Percentiles rank a stretch among this genome's conserved stretches.
Conservation (phyloP, 352 stramenopile species). For the Pythium phragmitis region DNA sequence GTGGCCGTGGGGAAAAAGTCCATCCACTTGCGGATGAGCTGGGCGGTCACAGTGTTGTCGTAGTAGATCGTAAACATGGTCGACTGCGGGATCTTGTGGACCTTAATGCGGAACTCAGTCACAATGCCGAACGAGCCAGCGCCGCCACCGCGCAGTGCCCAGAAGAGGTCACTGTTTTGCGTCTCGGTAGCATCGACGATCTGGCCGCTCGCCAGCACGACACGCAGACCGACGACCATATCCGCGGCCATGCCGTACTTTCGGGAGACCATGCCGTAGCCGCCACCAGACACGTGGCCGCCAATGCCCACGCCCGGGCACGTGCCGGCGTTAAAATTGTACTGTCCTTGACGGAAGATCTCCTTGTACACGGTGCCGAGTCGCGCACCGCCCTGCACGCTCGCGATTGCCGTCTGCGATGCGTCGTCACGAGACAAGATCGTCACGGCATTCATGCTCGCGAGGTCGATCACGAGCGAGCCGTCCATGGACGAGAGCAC, state of each 20-base stretch:
- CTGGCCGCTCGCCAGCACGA: constrained; percentile 42
- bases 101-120: constrained; percentile 50
- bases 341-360: constrained; percentile 39
- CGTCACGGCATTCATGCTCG: constrained; percentile 48
- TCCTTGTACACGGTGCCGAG: constrained; percentile 49
- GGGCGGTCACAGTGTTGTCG: constrained; percentile 30
- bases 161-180: constrained; percentile 46
- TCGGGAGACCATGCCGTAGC: constrained; percentile 48
- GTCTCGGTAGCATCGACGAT: constrained; percentile 42
- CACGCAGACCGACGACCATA: constrained; percentile 40
- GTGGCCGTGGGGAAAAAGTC: constrained; percentile 48
- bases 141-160: constrained; percentile 47
- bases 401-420: constrained; percentile 33
- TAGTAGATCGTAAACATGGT: constrained; percentile 49
- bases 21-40: constrained; percentile 49
- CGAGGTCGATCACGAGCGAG: constrained; percentile 55
- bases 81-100: constrained; percentile 39
- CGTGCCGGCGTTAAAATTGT: constrained; percentile 58
- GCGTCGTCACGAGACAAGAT: constrained; percentile 31
- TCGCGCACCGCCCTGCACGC: constrained; percentile 40
- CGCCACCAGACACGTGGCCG: constrained; percentile 50
- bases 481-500: constrained; percentile 57
- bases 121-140: constrained; percentile 56
- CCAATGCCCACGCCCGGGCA: constrained; percentile 54
- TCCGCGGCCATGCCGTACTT: constrained; percentile 53